Conservation (phyloP, 176 grass and related monocot species). For the Carex scoparia region DNA sequence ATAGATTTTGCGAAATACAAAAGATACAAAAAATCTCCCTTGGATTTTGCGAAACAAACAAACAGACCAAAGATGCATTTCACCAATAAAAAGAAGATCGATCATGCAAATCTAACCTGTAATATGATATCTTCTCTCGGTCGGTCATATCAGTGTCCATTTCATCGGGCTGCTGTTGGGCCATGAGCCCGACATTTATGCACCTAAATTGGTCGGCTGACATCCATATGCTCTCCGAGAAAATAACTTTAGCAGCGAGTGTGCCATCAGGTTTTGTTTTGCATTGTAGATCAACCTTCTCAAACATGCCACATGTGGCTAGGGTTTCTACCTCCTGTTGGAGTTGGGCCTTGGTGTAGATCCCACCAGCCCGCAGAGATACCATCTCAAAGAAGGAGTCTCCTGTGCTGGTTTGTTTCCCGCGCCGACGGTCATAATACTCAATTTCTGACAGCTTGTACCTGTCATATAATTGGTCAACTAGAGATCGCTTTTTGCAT, state of each 20-base stretch:
- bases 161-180: conserved; percentile 60
- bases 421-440: conserved; percentile 56
- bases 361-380: conserved; percentile 72
- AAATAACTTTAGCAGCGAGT: conserved; percentile 66
- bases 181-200: conserved; percentile 88
- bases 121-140: conserved; percentile 91
- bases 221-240: conserved; percentile 78
- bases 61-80: not conserved
- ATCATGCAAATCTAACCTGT: conserved; percentile 26
- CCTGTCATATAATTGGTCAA: conserved; percentile 15
- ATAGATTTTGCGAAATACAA: not conserved
- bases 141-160: conserved; percentile 94
- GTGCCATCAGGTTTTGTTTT: conserved; percentile 93
- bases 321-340: conserved; percentile 86
- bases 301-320: conserved; percentile 87
- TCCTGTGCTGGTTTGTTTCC: conserved; percentile 46
- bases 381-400: conserved; percentile 98
- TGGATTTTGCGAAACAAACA: not conserved
- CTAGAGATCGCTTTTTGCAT: not conserved
- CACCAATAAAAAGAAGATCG: not conserved
- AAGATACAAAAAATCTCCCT: not conserved
- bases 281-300: conserved; percentile 75
- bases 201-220: conserved; percentile 74
- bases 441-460: conserved; percentile 91
- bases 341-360: conserved; percentile 94